These are phyloP conservation scores for Alternaria triticimaculans DNA, from an alignment of 2,329 filamentous ascomycete genomes.

Conservation along the genomic window DNA sequence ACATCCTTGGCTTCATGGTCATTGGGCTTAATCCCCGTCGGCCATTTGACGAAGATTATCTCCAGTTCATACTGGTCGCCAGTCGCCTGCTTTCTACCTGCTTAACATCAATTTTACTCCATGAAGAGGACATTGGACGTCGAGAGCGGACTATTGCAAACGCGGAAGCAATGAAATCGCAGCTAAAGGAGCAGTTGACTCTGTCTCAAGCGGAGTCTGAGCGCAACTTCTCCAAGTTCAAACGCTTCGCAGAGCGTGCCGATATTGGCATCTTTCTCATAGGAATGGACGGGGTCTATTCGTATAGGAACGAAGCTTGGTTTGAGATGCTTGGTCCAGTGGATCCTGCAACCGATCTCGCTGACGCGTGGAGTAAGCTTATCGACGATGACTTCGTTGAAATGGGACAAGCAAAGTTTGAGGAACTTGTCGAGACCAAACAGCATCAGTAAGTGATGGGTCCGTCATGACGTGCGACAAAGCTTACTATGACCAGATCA, in stretches of 20 bases:
- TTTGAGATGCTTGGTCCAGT: constrained; percentile 38
- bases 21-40: constrained; percentile 49
- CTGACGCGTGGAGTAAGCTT: constrained; percentile 24
- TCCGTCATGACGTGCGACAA: background rate
- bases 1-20: constrained; percentile 50
- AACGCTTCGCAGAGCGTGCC: constrained; percentile 48
- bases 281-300: constrained; percentile 43
- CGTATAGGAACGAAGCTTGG: constrained; percentile 52
- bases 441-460: constrained; percentile 20
- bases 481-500: constrained; percentile 11
- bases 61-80: constrained; percentile 45
- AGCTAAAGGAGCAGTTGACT: constrained; percentile 39
- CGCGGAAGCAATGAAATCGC: constrained; percentile 43
- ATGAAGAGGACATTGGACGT: constrained; percentile 48
- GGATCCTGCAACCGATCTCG: constrained; percentile 19
- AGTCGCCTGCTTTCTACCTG: constrained; percentile 48
- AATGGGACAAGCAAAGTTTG: constrained; percentile 23
- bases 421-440: constrained; percentile 19
- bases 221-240: constrained; percentile 42
- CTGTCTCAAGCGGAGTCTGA: constrained; percentile 43
- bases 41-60: constrained; percentile 50
- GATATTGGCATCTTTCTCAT: constrained; percentile 53
- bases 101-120: constrained; percentile 49
- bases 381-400: constrained; percentile 23
- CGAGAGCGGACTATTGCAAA: constrained; percentile 45